Evolutionary conservation across 257 asterid genomes (phyloP).

Genomic region (Gentiana straminea): DNA sequence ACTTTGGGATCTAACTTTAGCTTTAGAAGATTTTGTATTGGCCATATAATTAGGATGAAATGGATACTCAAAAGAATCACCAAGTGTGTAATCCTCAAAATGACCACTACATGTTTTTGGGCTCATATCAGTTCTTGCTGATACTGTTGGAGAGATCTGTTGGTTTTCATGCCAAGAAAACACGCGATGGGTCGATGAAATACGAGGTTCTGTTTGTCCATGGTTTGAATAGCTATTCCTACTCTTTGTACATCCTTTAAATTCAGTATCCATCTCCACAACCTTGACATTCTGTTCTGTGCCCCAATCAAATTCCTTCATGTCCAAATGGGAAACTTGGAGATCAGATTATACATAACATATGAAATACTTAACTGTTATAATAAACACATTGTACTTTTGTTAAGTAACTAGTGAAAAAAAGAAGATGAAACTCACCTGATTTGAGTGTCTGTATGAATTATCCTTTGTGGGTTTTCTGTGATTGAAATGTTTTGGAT

Average conservation of each 20-base stretch:
- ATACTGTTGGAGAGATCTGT: slow-evolving; percentile 52
- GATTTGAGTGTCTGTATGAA: slow-evolving; percentile 32
- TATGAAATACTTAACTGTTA: too few species aligned
- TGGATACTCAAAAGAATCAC: slow-evolving; percentile 52
- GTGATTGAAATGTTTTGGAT: slow-evolving; percentile 41
- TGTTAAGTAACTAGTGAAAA: not conserved
- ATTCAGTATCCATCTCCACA: slow-evolving; percentile 86
- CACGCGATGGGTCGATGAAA: slow-evolving; percentile 24
- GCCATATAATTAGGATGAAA: slow-evolving; percentile 91
- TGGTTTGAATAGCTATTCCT: slow-evolving; percentile 69
- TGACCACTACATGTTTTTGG: slow-evolving; percentile 64
- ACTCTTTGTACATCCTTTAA: slow-evolving; percentile 39
- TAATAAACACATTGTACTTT: too few species aligned
- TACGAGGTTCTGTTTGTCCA: slow-evolving; percentile 26
- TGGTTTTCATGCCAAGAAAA: slow-evolving; percentile 33
- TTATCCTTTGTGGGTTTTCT: slow-evolving; percentile 60
- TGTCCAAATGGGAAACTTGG: not conserved
- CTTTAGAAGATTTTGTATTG: slow-evolving; percentile 78
- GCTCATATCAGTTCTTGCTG: slow-evolving; percentile 53
- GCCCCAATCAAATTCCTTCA: slow-evolving; percentile 46
- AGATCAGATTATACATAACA: not conserved
- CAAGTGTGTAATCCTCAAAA: slow-evolving; percentile 53
- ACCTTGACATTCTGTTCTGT: slow-evolving; percentile 81
- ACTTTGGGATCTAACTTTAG: slow-evolving; percentile 86
- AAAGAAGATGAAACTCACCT: slow-evolving; percentile 23